Percentiles rank a stretch among this genome's conserved stretches.
These are phyloP conservation scores for Biancaea sappan DNA, from an alignment of 306 rosid genomes.

Conservation along the genomic window DNA sequence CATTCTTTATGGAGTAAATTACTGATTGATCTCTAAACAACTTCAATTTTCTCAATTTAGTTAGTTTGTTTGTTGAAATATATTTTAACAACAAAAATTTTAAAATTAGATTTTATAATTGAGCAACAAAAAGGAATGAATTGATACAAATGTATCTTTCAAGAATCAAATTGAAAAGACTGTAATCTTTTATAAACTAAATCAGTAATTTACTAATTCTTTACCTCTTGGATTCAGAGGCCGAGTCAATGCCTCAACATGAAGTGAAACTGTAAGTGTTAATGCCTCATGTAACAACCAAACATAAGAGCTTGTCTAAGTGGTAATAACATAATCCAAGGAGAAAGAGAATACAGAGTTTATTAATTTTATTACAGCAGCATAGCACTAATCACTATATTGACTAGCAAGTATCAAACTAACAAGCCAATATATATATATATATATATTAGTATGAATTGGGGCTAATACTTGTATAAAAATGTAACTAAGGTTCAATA, in stretches of 20 bases:
- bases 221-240: not conserved
- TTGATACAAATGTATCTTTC: no score
- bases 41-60: no score
- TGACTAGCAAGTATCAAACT: conserved; percentile 15
- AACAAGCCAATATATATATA: conserved; percentile 33
- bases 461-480: conserved; percentile 14
- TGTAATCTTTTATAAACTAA: no score
- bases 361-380: not conserved
- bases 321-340: conserved; percentile 26
- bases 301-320: conserved; percentile 24
- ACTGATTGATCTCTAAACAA: no score
- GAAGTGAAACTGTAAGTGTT: not conserved
- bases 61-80: no score
- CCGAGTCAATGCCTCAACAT: not conserved
- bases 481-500: conserved; percentile 26
- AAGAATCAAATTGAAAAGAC: no score
- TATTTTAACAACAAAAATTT: no score
- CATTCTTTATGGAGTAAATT: not conserved
- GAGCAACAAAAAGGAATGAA: no score
- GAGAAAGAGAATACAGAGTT: not conserved
- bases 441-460: conserved; percentile 35
- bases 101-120: no score
- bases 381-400: not conserved
- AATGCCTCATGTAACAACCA: conserved; percentile 7
- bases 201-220: no score